phyloP scores from a whole-genome alignment of 129 eudicot genomes.

The Pittosporum tobira region DNA sequence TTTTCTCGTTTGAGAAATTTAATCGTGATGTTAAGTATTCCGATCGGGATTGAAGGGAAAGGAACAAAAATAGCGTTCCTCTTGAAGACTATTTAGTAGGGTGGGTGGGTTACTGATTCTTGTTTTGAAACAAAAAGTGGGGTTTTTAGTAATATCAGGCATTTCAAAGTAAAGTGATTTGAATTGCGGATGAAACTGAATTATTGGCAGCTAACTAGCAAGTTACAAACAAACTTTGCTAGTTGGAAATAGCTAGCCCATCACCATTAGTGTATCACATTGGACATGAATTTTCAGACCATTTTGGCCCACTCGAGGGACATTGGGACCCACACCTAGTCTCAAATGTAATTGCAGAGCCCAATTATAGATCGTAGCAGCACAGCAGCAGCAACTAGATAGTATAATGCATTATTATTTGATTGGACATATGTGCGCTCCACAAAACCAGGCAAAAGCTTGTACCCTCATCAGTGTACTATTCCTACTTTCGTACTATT shows the following conservation, averaged over 20 bases:
- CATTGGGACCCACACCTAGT: background rate
- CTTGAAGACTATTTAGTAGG: too few species aligned
- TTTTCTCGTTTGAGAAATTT: too few species aligned
- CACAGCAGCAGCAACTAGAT: too few species aligned
- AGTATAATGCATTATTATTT: slow-evolving; percentile 1
- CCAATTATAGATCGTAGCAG: background rate
- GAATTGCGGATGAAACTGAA: too few species aligned
- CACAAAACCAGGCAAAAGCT: background rate
- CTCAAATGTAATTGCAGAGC: background rate
- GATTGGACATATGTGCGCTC: background rate
- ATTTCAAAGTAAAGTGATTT: too few species aligned
- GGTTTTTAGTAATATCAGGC: too few species aligned
- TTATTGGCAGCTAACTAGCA: background rate
- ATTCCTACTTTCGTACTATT: too few species aligned
- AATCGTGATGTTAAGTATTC: too few species aligned
- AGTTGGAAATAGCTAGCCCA: background rate
- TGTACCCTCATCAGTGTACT: background rate
- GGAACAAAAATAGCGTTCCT: too few species aligned
- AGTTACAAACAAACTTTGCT: slow-evolving; percentile 1
- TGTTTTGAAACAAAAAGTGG: too few species aligned
- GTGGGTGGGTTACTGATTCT: too few species aligned
- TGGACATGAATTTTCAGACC: background rate
- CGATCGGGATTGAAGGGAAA: too few species aligned
- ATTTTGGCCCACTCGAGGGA: background rate
- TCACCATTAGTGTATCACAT: background rate